These are phyloP conservation scores for Coemansia sp. DNA, from an alignment of 192 early-diverging fungal genomes.

Conservation along the genomic window DNA sequence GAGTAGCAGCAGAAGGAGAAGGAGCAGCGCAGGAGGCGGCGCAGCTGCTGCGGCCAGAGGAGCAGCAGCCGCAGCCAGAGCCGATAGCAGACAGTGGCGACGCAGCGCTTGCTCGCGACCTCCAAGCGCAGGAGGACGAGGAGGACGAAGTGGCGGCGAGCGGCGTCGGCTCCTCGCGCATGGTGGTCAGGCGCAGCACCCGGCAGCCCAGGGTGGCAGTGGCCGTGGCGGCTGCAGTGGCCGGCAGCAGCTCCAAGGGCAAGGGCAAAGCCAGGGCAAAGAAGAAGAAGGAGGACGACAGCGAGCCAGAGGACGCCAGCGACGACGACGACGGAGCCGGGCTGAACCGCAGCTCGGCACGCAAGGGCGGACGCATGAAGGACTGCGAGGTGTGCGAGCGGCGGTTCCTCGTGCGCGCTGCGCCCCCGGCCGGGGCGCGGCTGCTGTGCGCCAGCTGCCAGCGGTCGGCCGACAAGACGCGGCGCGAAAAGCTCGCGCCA, in stretches of 20 bases:
- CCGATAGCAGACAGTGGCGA: constrained; percentile 17
- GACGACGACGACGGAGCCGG: constrained; percentile 27
- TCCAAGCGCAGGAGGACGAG: constrained; percentile 22
- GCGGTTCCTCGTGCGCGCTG: constrained; percentile 43
- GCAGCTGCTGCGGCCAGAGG: not conserved
- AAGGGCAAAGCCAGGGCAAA: constrained; percentile 25
- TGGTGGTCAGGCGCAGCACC: not conserved
- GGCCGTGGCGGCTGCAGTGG: not conserved
- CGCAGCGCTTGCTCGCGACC: constrained; percentile 38
- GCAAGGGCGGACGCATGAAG: constrained; percentile 52
- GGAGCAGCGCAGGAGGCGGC: not conserved
- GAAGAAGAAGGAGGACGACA: constrained; percentile 20
- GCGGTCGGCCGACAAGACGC: constrained; percentile 40
- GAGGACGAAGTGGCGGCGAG: constrained; percentile 9
- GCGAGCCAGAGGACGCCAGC: not conserved
- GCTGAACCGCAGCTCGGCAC: constrained; percentile 40
- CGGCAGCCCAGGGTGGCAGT: not conserved
- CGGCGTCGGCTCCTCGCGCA: constrained; percentile 9
- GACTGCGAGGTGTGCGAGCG: constrained; percentile 42
- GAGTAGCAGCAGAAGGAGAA: not conserved
- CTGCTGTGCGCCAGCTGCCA: constrained; percentile 37
- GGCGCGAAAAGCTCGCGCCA: not conserved
- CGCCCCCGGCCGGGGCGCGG: constrained; percentile 1
- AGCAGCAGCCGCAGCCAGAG: not conserved
- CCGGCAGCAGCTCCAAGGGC: constrained; percentile 8